Evolutionary conservation across 2,329 filamentous ascomycete species (phyloP).

Genomic region (Pseudohalonectria lignicola): DNA sequence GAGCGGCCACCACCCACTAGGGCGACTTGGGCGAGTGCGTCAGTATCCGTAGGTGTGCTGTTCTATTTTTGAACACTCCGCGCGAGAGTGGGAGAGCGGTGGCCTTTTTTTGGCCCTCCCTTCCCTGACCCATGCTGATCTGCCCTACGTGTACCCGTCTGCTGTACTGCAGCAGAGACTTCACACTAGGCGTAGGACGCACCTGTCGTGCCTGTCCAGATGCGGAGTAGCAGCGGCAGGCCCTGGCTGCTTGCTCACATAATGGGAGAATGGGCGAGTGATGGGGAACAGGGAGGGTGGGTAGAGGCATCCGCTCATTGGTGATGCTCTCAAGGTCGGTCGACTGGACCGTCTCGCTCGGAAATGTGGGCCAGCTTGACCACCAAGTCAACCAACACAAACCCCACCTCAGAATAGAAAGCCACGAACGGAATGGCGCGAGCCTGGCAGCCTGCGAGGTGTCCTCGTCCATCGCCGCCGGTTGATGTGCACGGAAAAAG

Average conservation of each 20-base stretch:
- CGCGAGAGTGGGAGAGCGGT: no score
- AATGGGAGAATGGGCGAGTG: not conserved
- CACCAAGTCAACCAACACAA: no score
- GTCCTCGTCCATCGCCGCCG: no score
- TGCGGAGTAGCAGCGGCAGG: not conserved
- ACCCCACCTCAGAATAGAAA: conserved; percentile 4
- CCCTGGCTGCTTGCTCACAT: not conserved
- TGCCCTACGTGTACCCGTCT: conserved; percentile 4
- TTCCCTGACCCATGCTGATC: not conserved
- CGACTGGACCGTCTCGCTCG: not conserved
- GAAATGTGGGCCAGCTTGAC: not conserved
- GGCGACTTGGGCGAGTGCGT: conserved; percentile 1
- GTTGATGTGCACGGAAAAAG: conserved; percentile 3
- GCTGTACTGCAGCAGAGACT: no score
- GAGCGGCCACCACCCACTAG: not conserved
- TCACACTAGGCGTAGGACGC: conserved; percentile 2
- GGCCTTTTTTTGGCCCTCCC: conserved; percentile 1
- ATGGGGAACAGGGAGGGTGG: not conserved
- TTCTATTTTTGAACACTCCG: conserved; percentile 4
- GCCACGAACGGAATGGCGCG: not conserved
- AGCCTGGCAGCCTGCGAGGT: no score
- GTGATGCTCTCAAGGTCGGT: not conserved
- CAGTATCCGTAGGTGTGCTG: not conserved
- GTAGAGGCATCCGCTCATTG: not conserved
- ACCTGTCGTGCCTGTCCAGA: conserved; percentile 1